phyloP scores from a whole-genome alignment of 1,139 yeast species.

The Yarrowia galli region DNA sequence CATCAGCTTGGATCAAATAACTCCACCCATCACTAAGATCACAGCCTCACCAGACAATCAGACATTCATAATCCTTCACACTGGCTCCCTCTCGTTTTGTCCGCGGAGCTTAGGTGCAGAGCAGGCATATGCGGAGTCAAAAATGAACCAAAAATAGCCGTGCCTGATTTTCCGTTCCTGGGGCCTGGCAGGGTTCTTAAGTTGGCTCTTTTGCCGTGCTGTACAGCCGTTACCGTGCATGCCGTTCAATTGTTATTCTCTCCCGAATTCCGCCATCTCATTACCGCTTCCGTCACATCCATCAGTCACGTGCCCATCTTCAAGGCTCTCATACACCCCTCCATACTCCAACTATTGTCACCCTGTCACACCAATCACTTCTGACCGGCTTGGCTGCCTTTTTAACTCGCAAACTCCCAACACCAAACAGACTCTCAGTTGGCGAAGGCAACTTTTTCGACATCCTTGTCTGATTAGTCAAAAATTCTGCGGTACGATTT shows the following conservation, averaged over 20 bases:
- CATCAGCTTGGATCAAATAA: too few species aligned
- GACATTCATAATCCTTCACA: too few species aligned
- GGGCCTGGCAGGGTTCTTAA: slow-evolving; percentile 35
- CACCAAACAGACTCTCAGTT: slow-evolving; percentile 9
- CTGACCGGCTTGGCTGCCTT: neutral
- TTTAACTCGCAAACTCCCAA: slow-evolving; percentile 31
- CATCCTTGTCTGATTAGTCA: slow-evolving; percentile 20
- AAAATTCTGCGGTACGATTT: slow-evolving; percentile 4
- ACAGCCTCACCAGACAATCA: too few species aligned
- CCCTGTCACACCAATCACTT: neutral
- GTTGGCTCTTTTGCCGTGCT: slow-evolving; percentile 7
- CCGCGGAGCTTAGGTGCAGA: slow-evolving; percentile 15
- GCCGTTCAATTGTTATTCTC: neutral
- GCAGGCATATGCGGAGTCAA: slow-evolving; percentile 1
- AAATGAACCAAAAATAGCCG: slow-evolving; percentile 30
- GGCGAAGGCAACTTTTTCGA: neutral
- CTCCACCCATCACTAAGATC: too few species aligned
- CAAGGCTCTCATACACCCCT: neutral
- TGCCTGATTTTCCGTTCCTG: slow-evolving; percentile 21
- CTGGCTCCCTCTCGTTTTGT: neutral
- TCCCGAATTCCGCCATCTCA: too few species aligned
- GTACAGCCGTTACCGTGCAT: slow-evolving; percentile 5
- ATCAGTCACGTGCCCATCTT: neutral
- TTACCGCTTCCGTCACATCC: neutral
- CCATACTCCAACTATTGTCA: neutral